Base-by-base conservation (phyloP, 1,284 basidiomycete genomes). In the Athelia sp. region DNA sequence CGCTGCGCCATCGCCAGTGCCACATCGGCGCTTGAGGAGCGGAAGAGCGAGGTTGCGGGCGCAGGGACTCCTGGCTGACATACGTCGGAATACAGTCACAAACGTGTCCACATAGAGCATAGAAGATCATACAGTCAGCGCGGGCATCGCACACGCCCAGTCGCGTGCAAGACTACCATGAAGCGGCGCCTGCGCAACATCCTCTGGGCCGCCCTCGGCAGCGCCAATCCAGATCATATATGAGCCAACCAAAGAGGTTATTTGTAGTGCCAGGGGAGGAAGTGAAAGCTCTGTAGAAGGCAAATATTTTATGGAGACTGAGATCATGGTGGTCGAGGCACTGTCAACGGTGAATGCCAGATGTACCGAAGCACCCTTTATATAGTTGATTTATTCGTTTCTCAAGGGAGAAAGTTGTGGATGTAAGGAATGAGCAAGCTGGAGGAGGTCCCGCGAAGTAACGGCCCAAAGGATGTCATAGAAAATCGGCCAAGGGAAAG, bases 131-230 rank as follows among this genome's bases (percentile, higher is more conserved):
- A 55, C 47, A 56, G 55, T 45, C 38, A 47, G 40, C 22, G 58
- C 50, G 23, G 90, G 89, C 88, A 93, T 92, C 31, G 86, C 89
- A 56, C 85, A 90, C 9, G 86, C 85, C 90, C 90, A 93, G 57
- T 93, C 90, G 50, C 70, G 76, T 54, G 81, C 81, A 42, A 93
- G 67, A 43, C 63, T 71, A 35, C 85, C 88, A 38, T 72, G 68
- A 38, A 66, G 60, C 2, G 75, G 66, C 23, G 78, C 79, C 40
- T 65, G 71, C 38, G 69, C 67, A 23, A 77, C 78, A 50, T 76
- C 73, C 52, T 79, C 78, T 45, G 68, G 65, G 26, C 26, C 26
- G 6, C 6, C 26, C 24, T 76, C 74, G n/a, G 78, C 82, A 6
- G 71, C 71, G 1, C 90, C 89, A 38, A 87, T 73, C 90, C 90